Conservation (phyloP, 768 basidiomycete species). For the Tricholoma sp. region DNA sequence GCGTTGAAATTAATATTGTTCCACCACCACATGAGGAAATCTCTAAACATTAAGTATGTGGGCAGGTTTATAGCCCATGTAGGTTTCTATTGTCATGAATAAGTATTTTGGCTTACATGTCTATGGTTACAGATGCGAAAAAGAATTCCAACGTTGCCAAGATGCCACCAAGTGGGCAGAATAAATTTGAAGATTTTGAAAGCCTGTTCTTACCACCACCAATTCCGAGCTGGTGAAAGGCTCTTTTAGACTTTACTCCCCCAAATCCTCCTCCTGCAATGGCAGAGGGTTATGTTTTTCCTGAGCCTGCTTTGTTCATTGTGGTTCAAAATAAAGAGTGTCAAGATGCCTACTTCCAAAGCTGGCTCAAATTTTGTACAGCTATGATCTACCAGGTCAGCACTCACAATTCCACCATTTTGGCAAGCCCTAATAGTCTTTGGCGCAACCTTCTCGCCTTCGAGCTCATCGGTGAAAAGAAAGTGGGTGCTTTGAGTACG, state of each 20-base stretch:
- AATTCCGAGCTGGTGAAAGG: not conserved
- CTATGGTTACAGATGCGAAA: not conserved
- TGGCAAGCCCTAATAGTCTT: not conserved
- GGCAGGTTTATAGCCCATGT: not conserved
- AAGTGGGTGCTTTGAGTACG: not conserved
- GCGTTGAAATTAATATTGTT: not conserved
- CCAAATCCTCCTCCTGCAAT: not conserved
- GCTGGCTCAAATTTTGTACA: not conserved
- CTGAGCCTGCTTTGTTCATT: not conserved
- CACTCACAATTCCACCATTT: not conserved
- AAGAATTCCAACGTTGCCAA: not conserved
- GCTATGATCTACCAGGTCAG: not conserved
- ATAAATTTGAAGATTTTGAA: not conserved
- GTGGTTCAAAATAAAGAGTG: not conserved
- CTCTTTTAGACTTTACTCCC: not conserved
- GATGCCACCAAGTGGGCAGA: not conserved
- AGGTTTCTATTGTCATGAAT: not conserved
- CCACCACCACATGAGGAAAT: not conserved
- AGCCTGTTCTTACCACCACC: not conserved
- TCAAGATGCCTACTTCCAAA: not conserved
- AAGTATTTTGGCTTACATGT: not conserved
- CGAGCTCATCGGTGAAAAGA: not conserved
- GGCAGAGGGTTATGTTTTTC: not conserved
- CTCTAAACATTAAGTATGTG: not conserved
- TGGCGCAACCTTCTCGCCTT: not conserved